Evolutionary conservation across 192 early-diverging fungal species (phyloP).

Genomic region (Rhizoclosmatium globosum): DNA sequence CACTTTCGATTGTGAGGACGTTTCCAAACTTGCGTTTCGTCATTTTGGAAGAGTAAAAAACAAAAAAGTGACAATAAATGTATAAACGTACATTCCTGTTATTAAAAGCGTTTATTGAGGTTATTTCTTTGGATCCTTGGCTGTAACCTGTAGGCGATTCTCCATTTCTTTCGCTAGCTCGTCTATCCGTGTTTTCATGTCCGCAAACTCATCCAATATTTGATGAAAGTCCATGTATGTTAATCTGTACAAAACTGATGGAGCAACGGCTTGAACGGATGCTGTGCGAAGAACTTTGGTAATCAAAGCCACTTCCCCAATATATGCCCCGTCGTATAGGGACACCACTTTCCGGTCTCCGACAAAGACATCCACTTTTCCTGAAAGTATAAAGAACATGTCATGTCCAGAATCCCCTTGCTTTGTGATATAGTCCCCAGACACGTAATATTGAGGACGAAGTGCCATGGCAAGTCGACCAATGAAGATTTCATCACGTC

Average conservation of each 20-base stretch:
- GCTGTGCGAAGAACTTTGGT: not conserved
- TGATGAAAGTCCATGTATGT: conserved; percentile 8
- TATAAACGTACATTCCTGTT: too few species aligned
- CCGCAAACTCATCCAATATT: conserved; percentile 4
- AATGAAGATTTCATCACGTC: conserved; percentile 42
- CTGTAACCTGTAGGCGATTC: too few species aligned
- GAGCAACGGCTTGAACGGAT: not conserved
- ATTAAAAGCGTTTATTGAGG: too few species aligned
- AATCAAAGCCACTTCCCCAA: conserved; percentile 35
- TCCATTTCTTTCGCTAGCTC: not conserved
- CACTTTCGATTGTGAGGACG: conserved; percentile 11
- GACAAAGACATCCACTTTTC: conserved; percentile 37
- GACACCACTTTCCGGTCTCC: conserved; percentile 21
- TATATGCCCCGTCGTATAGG: conserved; percentile 44
- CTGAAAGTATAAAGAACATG: conserved; percentile 48
- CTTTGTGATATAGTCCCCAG: conserved; percentile 35
- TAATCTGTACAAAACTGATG: conserved; percentile 4
- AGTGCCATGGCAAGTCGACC: conserved; percentile 20
- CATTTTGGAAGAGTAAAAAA: not conserved
- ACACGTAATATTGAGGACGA: conserved; percentile 32
- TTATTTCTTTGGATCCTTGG: too few species aligned
- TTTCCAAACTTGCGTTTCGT: too few species aligned
- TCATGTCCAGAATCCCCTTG: conserved; percentile 40
- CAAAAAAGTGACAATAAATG: not conserved
- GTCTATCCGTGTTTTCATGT: conserved; percentile 7